A percentile compares a stretch with the other conserved stretches of the same genome.
These are phyloP conservation scores for Trebouxiophyceae sp. DNA, from an alignment of 163 green algal species.

Conservation along the genomic window DNA sequence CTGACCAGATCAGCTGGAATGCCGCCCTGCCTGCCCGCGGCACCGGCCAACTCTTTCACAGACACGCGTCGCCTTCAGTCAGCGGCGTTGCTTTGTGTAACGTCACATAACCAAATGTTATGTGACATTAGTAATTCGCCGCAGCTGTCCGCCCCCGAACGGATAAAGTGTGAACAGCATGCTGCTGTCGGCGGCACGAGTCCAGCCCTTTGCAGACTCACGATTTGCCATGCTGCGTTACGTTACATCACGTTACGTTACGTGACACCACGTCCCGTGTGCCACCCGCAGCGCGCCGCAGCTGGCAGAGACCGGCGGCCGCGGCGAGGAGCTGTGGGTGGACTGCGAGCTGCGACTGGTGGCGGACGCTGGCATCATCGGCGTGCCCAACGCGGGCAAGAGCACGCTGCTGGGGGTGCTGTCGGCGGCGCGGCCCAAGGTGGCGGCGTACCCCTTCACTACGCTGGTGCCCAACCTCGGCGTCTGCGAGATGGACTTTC, in stretches of 20 bases:
- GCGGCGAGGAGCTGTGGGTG: constrained; percentile 66
- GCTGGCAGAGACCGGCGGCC: constrained; percentile 45
- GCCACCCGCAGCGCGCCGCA: constrained; percentile 18
- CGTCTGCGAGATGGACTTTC: constrained; percentile 82
- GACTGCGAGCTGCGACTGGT: constrained; percentile 82
- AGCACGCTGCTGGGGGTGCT: constrained; percentile 79
- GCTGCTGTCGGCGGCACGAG: no score
- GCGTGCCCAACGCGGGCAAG: constrained; percentile 89
- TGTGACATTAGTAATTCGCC: no score
- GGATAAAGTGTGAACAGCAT: not conserved
- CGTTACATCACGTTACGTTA: no score
- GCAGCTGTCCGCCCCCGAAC: not conserved
- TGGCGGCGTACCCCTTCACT: constrained; percentile 89
- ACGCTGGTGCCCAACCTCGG: constrained; percentile 91
- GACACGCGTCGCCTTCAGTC: no score
- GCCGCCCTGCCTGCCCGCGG: no score
- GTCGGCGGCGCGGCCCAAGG: constrained; percentile 53
- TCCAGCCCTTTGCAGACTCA: no score
- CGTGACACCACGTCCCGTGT: not conserved
- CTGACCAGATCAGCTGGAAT: no score
- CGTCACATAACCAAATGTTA: no score
- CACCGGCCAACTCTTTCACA: not conserved
- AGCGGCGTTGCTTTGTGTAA: no score
- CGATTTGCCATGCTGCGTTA: no score
- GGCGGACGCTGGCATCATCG: constrained; percentile 97